Evolutionary conservation across 768 basidiomycete genomes (phyloP).

Genomic region (Phaffia tasmanica): DNA sequence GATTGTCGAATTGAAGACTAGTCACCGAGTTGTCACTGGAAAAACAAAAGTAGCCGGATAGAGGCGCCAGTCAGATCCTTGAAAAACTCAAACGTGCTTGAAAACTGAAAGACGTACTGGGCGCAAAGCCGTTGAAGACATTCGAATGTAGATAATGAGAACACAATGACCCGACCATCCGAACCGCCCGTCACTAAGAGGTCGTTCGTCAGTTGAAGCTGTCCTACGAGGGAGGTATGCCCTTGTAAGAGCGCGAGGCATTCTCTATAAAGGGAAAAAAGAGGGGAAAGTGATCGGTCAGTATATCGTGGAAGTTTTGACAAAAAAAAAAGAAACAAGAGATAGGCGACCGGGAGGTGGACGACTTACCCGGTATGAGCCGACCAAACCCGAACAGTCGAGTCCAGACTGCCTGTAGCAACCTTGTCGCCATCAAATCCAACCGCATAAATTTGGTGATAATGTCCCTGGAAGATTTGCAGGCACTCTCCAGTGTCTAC

Average conservation of each 20-base stretch:
- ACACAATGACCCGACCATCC: conserved; percentile 73
- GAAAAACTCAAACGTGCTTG: no score
- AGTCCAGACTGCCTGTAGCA: conserved; percentile 81
- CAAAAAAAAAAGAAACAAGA: not conserved
- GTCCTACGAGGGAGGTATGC: conserved; percentile 84
- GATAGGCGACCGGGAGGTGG: not conserved
- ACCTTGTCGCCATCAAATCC: conserved; percentile 75
- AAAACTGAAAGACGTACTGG: conserved; percentile 41
- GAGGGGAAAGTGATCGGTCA: conserved; percentile 1
- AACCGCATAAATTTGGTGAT: conserved; percentile 79
- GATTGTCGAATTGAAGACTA: conserved; percentile 70
- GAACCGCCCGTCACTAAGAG: conserved; percentile 73
- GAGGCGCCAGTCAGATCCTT: no score
- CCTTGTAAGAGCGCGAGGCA: conserved; percentile 78
- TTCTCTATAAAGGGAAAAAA: conserved; percentile 43
- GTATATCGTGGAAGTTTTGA: not conserved
- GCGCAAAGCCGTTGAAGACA: conserved; percentile 57
- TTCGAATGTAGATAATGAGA: conserved; percentile 43
- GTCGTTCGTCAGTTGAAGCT: conserved; percentile 61
- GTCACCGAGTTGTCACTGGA: conserved; percentile 67
- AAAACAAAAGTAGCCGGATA: no score
- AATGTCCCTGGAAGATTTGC: conserved; percentile 68
- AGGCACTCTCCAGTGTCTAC: conserved; percentile 79
- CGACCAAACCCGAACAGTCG: conserved; percentile 86
- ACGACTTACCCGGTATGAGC: conserved; percentile 63